Evolutionary conservation across 2,329 filamentous ascomycete genomes (phyloP), one percentile per base, ranked within the genome.

Genomic region (Rutstroemia sp.): DNA sequence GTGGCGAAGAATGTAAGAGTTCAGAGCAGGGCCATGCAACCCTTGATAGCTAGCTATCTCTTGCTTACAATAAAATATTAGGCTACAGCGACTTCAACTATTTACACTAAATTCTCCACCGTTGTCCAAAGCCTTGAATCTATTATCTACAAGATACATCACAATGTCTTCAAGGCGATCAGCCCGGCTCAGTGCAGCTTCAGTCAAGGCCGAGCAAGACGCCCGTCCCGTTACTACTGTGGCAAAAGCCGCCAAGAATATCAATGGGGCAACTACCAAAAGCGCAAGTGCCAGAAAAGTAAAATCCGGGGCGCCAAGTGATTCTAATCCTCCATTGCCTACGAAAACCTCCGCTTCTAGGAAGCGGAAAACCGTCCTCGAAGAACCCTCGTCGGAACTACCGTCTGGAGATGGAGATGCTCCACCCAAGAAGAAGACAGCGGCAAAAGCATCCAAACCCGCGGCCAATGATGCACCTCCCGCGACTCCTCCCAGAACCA

Each of bases 121-220:
- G 34, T n/a, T 19, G 27, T 30, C 27, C 9, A 51, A n/a, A 45
- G 5, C 16, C 30, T 52, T 37, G 25, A 44, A 48, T 19, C 14
- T 18, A 12, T 58, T 48, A 45, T 50, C 21, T 52, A 27, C 23
- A 58, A 59, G 37, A 45, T 21, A 27, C 14, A 57, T 41, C 55
- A 58, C 30, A 14, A 68, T 70, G 67, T 63, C 63, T 56, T 57
- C 63, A 19, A 65, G 66, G 59, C 57, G 63, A 49, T 68, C 67
- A 44, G 58, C 62, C 50, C 65, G 67, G 27, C 50, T 69, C 18
- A 66, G 63, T 54, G 58, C 59, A 45, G 58, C 54, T 34, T 49
- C 62, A 23, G 25, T 58, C 2, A 47, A 23, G 9, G 8, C 57
- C 19, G 60, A 63, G 45, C 60, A 62, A 38, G 46, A 44, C 30